These are phyloP conservation scores for Hura crepitans DNA, from an alignment of 441 rosid genomes.

Conservation along the genomic window DNA sequence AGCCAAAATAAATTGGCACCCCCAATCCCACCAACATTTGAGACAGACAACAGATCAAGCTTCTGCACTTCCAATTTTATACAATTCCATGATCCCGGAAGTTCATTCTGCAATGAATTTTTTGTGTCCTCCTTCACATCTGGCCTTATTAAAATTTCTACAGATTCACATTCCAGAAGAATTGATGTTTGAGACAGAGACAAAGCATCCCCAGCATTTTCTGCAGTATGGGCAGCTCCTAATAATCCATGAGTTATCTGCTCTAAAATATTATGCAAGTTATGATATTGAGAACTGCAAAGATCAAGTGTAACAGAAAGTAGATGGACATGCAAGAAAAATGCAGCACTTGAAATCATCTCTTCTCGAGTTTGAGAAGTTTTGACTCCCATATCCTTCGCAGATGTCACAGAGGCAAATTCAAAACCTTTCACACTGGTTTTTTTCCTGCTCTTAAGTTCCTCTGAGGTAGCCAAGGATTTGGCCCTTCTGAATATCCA, in stretches of 20 bases:
- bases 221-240: constrained; percentile 28
- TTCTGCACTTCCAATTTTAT: constrained; percentile 60
- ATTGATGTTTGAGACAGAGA: constrained; percentile 54
- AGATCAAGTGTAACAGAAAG: constrained; percentile 47
- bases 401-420: constrained; percentile 61
- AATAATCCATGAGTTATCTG: constrained; percentile 51
- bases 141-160: constrained; percentile 68
- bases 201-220: constrained; percentile 29
- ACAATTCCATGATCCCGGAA: constrained; percentile 83
- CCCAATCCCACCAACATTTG: constrained; percentile 65
- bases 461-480: constrained; percentile 60
- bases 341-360: constrained; percentile 62
- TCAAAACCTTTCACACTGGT: constrained; percentile 53
- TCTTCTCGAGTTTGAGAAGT: constrained; percentile 55
- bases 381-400: constrained; percentile 53
- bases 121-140: constrained; percentile 44
- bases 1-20: constrained; percentile 76
- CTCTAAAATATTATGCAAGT: constrained; percentile 43
- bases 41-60: constrained; percentile 58
- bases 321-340: constrained; percentile 53
- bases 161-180: constrained; percentile 68
- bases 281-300: constrained; percentile 46
- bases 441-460: constrained; percentile 44
- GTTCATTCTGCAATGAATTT: constrained; percentile 70
- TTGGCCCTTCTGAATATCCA: constrained; percentile 78